phyloP scores from a whole-genome alignment of 73 alveolate genomes.

The Paraurostyla sp. region DNA sequence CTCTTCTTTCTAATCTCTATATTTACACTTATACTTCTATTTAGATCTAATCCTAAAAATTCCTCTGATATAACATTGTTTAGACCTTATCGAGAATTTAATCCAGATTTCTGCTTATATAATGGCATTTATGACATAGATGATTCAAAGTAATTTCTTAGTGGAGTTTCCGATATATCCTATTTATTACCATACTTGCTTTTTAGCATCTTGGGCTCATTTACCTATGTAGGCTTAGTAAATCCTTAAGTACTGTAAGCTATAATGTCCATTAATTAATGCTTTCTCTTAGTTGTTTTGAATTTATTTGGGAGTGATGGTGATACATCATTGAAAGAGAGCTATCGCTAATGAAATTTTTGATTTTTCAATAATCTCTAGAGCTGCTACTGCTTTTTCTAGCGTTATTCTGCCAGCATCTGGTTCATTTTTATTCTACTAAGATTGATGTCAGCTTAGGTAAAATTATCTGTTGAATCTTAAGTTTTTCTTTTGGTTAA shows the following conservation, averaged over 20 bases:
- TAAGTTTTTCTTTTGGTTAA: neutral
- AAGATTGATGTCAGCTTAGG: neutral
- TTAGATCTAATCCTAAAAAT: neutral
- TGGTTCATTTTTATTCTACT: neutral
- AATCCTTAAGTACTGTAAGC: neutral
- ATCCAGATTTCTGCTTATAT: neutral
- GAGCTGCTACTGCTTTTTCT: neutral
- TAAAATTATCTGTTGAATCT: no score
- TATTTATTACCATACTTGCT: constrained; percentile 1
- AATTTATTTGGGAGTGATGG: neutral
- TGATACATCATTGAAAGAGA: neutral
- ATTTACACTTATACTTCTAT: constrained; percentile 36
- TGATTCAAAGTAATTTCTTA: no score
- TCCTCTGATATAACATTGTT: neutral
- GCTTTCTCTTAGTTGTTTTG: no score
- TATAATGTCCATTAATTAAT: neutral
- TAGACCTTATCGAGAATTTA: neutral
- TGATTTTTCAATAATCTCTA: neutral
- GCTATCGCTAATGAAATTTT: constrained; percentile 10
- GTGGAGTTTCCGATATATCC: no score
- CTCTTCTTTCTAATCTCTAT: constrained; percentile 25
- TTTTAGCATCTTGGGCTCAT: neutral
- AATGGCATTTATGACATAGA: no score
- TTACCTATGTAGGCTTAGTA: neutral
- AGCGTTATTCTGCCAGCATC: neutral